Conservation (phyloP, 345 rosid genomes). For the Eucalyptus curtisii region DNA sequence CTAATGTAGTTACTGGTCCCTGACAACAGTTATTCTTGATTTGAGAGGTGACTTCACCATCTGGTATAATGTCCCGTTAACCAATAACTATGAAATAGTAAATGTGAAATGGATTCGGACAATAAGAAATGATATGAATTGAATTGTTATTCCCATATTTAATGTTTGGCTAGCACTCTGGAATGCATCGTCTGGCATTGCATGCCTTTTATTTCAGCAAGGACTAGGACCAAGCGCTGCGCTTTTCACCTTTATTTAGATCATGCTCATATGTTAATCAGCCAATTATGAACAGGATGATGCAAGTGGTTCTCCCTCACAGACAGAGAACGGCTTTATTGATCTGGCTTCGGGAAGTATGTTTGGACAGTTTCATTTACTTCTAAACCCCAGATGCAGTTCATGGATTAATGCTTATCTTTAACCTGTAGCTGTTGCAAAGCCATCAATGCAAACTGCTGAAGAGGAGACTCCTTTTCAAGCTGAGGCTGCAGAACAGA, state of each 20-base stretch:
- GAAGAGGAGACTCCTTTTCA: constrained; percentile 93
- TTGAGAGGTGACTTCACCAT: neutral
- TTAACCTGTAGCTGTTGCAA: constrained; percentile 65
- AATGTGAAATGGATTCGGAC: neutral
- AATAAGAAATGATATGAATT: neutral
- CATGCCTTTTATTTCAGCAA: neutral
- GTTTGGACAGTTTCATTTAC: neutral
- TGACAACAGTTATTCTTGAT: neutral
- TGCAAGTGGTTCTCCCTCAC: constrained; percentile 20
- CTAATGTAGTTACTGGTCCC: neutral
- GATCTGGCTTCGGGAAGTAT: constrained; percentile 68
- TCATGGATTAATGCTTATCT: neutral
- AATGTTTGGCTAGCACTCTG: neutral
- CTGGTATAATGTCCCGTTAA: neutral
- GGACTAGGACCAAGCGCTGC: neutral
- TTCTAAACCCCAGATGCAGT: neutral
- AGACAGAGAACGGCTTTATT: constrained; percentile 30
- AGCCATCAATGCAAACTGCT: constrained; percentile 80
- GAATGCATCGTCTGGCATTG: neutral
- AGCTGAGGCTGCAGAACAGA: constrained; percentile 98
- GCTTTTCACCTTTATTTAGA: neutral
- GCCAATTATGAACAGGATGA: constrained; percentile 43
- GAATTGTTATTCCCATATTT: neutral
- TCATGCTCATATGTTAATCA: constrained; percentile 5
- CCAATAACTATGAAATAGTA: neutral